phyloP scores from a whole-genome alignment of 2,329 filamentous ascomycete species.

The Fusarium scirpi region DNA sequence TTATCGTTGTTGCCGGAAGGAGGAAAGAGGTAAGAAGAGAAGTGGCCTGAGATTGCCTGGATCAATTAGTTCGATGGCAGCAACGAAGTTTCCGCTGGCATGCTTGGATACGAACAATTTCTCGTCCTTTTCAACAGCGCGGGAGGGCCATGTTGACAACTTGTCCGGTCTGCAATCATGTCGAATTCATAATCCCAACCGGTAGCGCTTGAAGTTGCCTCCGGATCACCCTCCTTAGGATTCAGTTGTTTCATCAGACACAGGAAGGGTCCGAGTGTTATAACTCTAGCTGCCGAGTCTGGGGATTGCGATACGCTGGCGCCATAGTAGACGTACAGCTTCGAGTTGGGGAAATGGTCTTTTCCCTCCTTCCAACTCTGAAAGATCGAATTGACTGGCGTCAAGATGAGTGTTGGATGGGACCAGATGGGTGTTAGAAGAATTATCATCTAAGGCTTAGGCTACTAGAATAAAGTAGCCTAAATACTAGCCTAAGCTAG shows the following conservation, averaged over 20 bases:
- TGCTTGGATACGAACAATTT: not conserved
- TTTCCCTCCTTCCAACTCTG: not conserved
- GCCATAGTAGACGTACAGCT: not conserved
- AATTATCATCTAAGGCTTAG: not conserved
- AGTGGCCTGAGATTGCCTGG: too few relatives aligned
- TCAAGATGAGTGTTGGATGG: not conserved
- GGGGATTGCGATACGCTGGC: not conserved
- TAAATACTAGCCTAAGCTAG: not conserved
- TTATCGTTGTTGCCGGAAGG: too few relatives aligned
- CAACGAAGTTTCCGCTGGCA: rapidly evolving
- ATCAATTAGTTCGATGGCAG: too few relatives aligned
- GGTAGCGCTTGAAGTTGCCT: not conserved
- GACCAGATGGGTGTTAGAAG: not conserved
- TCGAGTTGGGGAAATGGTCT: not conserved
- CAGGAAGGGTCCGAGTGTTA: not conserved
- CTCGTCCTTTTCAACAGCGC: not conserved
- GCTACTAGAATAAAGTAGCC: not conserved
- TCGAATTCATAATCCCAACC: not conserved
- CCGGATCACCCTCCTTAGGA: not conserved
- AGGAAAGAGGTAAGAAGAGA: too few relatives aligned
- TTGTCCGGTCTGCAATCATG: not conserved
- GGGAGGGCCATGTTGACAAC: not conserved
- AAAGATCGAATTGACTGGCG: not conserved
- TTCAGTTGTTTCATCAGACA: not conserved
- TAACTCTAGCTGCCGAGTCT: not conserved